phyloP scores from a whole-genome alignment of 164 flowering plant species.

The Euptelea pleiosperma region DNA sequence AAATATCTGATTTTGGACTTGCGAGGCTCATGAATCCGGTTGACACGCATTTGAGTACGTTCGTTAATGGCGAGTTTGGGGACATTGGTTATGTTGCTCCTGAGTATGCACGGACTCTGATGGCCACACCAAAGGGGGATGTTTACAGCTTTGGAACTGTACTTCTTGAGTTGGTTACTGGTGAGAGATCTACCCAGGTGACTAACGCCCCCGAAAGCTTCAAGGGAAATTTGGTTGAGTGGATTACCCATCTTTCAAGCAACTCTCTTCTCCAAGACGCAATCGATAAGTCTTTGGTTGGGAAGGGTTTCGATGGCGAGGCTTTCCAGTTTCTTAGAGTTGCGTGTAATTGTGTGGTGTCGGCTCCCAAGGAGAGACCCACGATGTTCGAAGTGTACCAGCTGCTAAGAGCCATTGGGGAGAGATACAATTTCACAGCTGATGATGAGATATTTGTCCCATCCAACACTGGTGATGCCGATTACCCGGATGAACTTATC shows the following conservation, averaged over 20 bases:
- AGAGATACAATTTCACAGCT: conserved; percentile 44
- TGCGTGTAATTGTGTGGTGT: conserved; percentile 53
- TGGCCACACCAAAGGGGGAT: conserved; percentile 75
- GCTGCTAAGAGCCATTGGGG: conserved; percentile 61
- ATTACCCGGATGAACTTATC: too few relatives aligned
- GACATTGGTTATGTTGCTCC: conserved; percentile 79
- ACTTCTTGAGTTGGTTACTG: conserved; percentile 62
- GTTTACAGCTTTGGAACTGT: conserved; percentile 77
- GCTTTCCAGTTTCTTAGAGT: conserved; percentile 53
- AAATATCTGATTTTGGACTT: conserved; percentile 71
- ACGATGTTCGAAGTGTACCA: conserved; percentile 71
- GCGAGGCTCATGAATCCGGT: conserved; percentile 73
- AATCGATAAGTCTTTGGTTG: conserved; percentile 42
- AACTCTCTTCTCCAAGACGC: conserved; percentile 37
- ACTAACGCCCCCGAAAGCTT: conserved; percentile 52
- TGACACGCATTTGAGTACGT: conserved; percentile 67
- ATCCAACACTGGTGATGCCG: conserved; percentile 29
- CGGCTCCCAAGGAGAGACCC: conserved; percentile 58
- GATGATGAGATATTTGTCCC: conserved; percentile 53
- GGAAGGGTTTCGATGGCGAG: too few relatives aligned
- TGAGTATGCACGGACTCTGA: conserved; percentile 56
- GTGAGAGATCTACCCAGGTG: conserved; percentile 51
- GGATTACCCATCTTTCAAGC: conserved; percentile 37
- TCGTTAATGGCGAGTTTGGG: conserved; percentile 68
- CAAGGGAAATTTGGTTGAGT: conserved; percentile 55